Evolutionary conservation across 2,329 filamentous ascomycete genomes (phyloP).

Genomic region (Colletotrichum lini): DNA sequence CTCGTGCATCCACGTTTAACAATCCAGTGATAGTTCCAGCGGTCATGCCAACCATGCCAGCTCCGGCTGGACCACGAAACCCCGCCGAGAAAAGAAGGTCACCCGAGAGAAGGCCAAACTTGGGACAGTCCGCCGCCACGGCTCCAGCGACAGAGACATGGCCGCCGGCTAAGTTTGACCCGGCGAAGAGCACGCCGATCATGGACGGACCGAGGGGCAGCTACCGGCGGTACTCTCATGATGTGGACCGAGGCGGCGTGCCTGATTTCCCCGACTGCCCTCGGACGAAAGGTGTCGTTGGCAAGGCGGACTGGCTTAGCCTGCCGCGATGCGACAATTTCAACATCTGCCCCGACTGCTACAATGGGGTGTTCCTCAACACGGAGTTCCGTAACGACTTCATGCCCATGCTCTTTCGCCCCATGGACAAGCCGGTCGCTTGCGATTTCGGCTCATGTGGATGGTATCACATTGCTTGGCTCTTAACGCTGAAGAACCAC

Average conservation of each 20-base stretch:
- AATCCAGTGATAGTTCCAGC: slow-evolving; percentile 40
- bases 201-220: slow-evolving; percentile 60
- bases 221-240: slow-evolving; percentile 70
- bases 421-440: slow-evolving; percentile 69
- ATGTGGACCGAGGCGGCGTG: slow-evolving; percentile 59
- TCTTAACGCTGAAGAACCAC: slow-evolving; percentile 81
- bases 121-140: slow-evolving; percentile 10
- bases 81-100: slow-evolving; percentile 46
- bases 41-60: slow-evolving; percentile 44
- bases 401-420: slow-evolving; percentile 70
- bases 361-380: slow-evolving; percentile 76
- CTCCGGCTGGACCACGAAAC: slow-evolving; percentile 42
- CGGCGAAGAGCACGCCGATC: slow-evolving; percentile 51
- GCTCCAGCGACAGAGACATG: slow-evolving; percentile 50
- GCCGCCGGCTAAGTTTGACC: slow-evolving; percentile 63
- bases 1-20: slow-evolving; percentile 49
- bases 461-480: slow-evolving; percentile 89
- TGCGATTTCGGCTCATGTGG: slow-evolving; percentile 85
- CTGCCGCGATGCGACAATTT: slow-evolving; percentile 79
- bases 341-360: slow-evolving; percentile 87
- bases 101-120: slow-evolving; percentile 37
- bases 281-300: slow-evolving; percentile 72
- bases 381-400: slow-evolving; percentile 80
- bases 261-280: slow-evolving; percentile 77
- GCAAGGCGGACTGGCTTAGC: slow-evolving; percentile 85